Evolutionary conservation across 805 yeast species (phyloP).

Genomic region (Priceomyces medius): DNA sequence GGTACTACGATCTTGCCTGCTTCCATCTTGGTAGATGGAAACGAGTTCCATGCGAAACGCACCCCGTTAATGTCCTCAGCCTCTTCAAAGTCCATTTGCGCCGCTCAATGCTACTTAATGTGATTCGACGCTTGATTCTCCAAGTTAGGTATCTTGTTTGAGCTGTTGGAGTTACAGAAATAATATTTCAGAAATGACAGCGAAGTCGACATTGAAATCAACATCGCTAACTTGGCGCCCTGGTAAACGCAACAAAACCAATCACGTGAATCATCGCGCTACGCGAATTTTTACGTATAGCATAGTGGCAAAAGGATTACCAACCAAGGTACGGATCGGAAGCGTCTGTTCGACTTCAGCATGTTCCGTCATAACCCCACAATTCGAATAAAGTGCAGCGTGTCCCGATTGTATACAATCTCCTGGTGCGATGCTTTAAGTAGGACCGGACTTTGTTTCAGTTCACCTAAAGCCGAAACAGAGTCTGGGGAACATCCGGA

Average conservation of each 20-base stretch:
- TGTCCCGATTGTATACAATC: no score
- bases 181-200: slow-evolving; percentile 1
- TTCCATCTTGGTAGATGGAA: slow-evolving; percentile 86
- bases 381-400: no score
- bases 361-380: no score
- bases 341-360: background rate
- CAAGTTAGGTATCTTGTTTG: background rate
- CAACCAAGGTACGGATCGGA: background rate
- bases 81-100: slow-evolving; percentile 39
- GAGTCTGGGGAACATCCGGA: no score
- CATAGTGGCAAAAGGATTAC: background rate
- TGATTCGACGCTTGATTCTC: background rate
- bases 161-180: background rate
- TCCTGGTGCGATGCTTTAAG: no score
- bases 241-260: background rate
- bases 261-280: background rate
- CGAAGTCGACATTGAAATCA: slow-evolving; percentile 5
- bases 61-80: slow-evolving; percentile 47
- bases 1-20: slow-evolving; percentile 93
- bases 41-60: slow-evolving; percentile 57
- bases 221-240: background rate
- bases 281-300: background rate
- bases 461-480: background rate
- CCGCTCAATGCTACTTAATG: slow-evolving; percentile 3
- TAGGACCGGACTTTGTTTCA: background rate